Conservation (phyloP, 495 filamentous ascomycete genomes). For the Neurospora tetrasperma region DNA sequence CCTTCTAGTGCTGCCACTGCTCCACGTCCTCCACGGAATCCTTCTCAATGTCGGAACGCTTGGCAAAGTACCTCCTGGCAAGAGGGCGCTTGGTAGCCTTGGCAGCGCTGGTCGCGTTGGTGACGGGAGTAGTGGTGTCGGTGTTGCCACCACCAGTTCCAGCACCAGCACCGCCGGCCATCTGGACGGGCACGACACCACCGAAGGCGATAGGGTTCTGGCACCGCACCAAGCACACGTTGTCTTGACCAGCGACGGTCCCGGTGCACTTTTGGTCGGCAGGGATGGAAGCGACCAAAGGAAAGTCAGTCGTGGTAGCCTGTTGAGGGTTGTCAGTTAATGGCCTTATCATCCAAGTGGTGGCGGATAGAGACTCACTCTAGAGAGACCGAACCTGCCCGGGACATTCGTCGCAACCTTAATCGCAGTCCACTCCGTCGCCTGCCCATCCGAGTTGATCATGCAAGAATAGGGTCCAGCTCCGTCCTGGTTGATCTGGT, state of each 20-base stretch:
- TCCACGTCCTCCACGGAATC: background rate
- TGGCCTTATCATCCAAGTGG: background rate
- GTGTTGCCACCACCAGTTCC: slow-evolving; percentile 1
- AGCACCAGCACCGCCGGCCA: slow-evolving; percentile 17
- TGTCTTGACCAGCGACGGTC: slow-evolving; percentile 40
- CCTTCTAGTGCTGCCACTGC: background rate
- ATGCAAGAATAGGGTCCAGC: slow-evolving; percentile 38
- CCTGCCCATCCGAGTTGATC: slow-evolving; percentile 41
- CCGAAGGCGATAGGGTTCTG: slow-evolving; percentile 45
- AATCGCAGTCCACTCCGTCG: slow-evolving; percentile 30
- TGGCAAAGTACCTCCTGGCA: background rate
- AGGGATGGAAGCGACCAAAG: slow-evolving; percentile 36
- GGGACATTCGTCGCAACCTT: slow-evolving; percentile 27
- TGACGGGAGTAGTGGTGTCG: background rate
- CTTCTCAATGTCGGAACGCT: background rate
- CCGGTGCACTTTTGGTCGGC: slow-evolving; percentile 40
- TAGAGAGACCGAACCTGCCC: slow-evolving; percentile 12
- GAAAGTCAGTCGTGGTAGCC: slow-evolving; percentile 31
- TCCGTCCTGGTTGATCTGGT: slow-evolving; percentile 42
- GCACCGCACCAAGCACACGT: slow-evolving; percentile 44
- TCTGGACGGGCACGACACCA: slow-evolving; percentile 44
- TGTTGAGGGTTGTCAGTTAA: slow-evolving; percentile 4
- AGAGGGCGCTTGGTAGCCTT: background rate
- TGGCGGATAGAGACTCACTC: background rate
- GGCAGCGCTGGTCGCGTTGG: background rate